A percentile compares a stretch with the other conserved stretches of the same genome.
Conservation (phyloP, 495 filamentous ascomycete genomes). For the Lepraria neglecta region DNA sequence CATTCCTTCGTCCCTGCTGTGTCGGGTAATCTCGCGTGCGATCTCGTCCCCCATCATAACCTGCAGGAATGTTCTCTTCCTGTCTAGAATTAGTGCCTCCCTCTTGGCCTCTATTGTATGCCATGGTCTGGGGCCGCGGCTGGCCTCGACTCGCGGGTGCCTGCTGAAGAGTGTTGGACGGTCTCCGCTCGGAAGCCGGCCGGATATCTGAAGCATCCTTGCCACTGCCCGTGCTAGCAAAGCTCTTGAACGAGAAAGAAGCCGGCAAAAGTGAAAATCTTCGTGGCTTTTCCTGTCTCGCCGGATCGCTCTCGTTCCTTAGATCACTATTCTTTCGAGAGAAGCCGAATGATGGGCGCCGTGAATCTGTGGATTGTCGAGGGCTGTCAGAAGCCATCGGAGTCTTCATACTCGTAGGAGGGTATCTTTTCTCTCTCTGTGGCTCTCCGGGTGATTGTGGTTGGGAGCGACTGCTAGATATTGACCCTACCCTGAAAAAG, state of each 20-base stretch:
- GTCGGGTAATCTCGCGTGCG: conserved; percentile 13
- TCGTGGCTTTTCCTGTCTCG: conserved; percentile 51
- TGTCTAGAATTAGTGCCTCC: conserved; percentile 19
- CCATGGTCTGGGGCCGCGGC: conserved; percentile 27
- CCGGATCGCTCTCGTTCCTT: conserved; percentile 41
- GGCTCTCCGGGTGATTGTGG: conserved; percentile 31
- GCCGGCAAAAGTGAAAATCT: conserved; percentile 78
- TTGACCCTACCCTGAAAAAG: conserved; percentile 70
- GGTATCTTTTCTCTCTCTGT: conserved; percentile 51
- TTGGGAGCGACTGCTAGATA: conserved; percentile 56
- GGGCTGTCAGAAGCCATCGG: conserved; percentile 50
- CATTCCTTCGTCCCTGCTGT: conserved; percentile 20
- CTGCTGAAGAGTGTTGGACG: conserved; percentile 21
- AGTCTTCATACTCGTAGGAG: conserved; percentile 72
- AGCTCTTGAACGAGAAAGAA: conserved; percentile 60
- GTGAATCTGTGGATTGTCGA: conserved; percentile 73
- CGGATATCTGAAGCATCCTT: conserved; percentile 24
- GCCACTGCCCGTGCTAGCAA: conserved; percentile 37
- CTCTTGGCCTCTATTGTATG: conserved; percentile 20
- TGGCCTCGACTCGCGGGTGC: conserved; percentile 20
- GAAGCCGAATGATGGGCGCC: conserved; percentile 68
- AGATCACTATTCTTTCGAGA: conserved; percentile 58
- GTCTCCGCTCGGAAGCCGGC: conserved; percentile 26
- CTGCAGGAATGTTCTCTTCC: conserved; percentile 15
- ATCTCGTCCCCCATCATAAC: conserved; percentile 25